Evolutionary conservation across 768 basidiomycete species (phyloP), one percentile per base, ranked within the genome.

Genomic region (Lentinula raphanica): DNA sequence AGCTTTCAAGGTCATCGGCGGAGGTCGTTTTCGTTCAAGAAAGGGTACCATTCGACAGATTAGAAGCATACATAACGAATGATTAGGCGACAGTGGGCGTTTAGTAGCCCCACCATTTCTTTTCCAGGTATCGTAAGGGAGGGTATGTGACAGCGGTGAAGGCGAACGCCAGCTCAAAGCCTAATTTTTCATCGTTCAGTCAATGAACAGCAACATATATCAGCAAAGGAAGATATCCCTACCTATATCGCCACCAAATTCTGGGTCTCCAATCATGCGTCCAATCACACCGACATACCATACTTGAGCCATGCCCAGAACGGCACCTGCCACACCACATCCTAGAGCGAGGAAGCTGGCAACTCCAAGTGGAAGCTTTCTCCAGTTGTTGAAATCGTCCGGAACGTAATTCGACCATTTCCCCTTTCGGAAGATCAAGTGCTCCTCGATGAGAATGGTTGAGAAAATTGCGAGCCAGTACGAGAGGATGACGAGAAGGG

Each of bases 381-480:
- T 45, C 56, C 62, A 58, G 56, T 68, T 70, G 68, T 72, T 70
- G 56, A 70, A 70, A 35, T 65, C 66, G 36, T 68, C 71, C 5
- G 70, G 67, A 61, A 73, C 64, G 67, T 77, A 78, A 56, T 67
- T 68, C 3, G 59, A 56, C 58, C 59, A 69, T 6, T 64, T 58
- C 25, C 70, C 72, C 27, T 63, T 60, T 21, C 77, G 71, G 75
- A 81, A 79, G 66, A 79, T 72, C 62, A 75, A 72, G 68, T 81
- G 78, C 64, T 80, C 79, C 61, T 77, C 73, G 17, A 76, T 62
- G 35, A 80, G 69, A 60, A 80, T 73, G 36, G 69, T 69, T 54
- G 68, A 66, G 70, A 74, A 79, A 65, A 79, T 79, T 19, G 77
- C 75, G 38, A 80, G 74, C 79, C 79, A 81, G 70, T 81, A 79